Conservation (phyloP, 2,329 filamentous ascomycete species). For the Penicillium sumatraense region DNA sequence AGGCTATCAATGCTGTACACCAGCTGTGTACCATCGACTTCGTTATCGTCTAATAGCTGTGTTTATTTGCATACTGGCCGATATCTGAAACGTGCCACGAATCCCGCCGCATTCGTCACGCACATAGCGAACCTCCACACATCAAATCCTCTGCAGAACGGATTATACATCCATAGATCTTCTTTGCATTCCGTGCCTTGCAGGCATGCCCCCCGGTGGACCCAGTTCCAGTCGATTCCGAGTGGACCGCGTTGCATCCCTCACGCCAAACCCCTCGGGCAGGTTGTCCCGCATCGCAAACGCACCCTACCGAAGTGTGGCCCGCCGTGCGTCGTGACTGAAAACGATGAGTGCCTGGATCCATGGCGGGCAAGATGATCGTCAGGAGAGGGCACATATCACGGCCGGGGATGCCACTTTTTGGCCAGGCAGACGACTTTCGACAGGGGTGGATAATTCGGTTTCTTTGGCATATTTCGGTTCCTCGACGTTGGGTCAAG, state of each 20-base stretch:
- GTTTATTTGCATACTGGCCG: not conserved
- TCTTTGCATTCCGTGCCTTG: slow-evolving; percentile 24
- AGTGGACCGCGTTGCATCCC: slow-evolving; percentile 26
- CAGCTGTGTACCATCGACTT: too few relatives aligned
- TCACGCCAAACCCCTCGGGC: slow-evolving; percentile 19
- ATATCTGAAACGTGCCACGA: slow-evolving; percentile 2
- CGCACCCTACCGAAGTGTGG: slow-evolving; percentile 24
- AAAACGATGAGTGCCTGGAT: slow-evolving; percentile 28
- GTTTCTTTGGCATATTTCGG: slow-evolving; percentile 17
- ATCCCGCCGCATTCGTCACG: slow-evolving; percentile 17
- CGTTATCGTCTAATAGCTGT: not conserved
- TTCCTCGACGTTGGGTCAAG: slow-evolving; percentile 28
- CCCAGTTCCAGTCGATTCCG: not conserved
- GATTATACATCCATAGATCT: slow-evolving; percentile 1
- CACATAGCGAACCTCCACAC: not conserved
- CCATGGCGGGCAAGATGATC: slow-evolving; percentile 24
- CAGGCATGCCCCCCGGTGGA: slow-evolving; percentile 20
- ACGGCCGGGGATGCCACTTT: slow-evolving; percentile 23
- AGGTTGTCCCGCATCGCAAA: slow-evolving; percentile 18
- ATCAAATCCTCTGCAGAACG: slow-evolving; percentile 1
- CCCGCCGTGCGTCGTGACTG: slow-evolving; percentile 24
- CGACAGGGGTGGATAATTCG: slow-evolving; percentile 19
- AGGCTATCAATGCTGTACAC: too few relatives aligned
- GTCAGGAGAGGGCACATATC: slow-evolving; percentile 27
- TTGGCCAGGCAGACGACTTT: slow-evolving; percentile 16